Evolutionary conservation across 106 monocot genomes (phyloP).

Genomic region (Dioscorea dumetorum): DNA sequence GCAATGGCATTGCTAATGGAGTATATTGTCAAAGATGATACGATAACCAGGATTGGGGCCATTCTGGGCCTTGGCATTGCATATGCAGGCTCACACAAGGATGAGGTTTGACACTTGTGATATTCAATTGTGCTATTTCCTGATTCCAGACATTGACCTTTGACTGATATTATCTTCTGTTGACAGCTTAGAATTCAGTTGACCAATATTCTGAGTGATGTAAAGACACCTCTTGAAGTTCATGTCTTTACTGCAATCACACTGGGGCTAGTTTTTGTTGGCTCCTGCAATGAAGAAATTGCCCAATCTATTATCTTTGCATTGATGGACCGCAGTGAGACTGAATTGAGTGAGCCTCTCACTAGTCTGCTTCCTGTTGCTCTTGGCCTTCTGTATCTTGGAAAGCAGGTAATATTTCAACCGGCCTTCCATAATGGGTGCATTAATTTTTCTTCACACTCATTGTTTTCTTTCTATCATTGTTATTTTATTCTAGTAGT

Average conservation of each 20-base stretch:
- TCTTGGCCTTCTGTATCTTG: constrained; percentile 96
- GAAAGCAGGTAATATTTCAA: constrained; percentile 71
- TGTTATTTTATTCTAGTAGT: background rate
- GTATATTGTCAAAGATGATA: constrained; percentile 76
- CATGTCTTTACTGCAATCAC: constrained; percentile 86
- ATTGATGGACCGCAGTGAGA: constrained; percentile 87
- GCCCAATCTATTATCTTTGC: constrained; percentile 85
- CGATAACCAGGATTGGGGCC: constrained; percentile 77
- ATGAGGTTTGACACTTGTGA: constrained; percentile 45
- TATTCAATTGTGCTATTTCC: background rate
- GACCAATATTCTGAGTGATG: constrained; percentile 49
- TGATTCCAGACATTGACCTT: background rate
- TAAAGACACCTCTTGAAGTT: constrained; percentile 77
- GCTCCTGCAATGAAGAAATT: constrained; percentile 94
- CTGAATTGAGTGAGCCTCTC: constrained; percentile 76
- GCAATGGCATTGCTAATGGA: constrained; percentile 83
- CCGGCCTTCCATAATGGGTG: background rate
- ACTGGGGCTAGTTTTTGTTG: constrained; percentile 81
- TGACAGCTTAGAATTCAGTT: constrained; percentile 59
- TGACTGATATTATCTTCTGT: constrained; percentile 7
- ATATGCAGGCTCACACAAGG: constrained; percentile 95
- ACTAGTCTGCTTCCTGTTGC: constrained; percentile 91
- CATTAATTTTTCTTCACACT: background rate
- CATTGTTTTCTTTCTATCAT: background rate
- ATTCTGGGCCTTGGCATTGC: constrained; percentile 96